phyloP scores from a whole-genome alignment of 1,139 yeast species.

The Saccharomycopsis crataegensis region DNA sequence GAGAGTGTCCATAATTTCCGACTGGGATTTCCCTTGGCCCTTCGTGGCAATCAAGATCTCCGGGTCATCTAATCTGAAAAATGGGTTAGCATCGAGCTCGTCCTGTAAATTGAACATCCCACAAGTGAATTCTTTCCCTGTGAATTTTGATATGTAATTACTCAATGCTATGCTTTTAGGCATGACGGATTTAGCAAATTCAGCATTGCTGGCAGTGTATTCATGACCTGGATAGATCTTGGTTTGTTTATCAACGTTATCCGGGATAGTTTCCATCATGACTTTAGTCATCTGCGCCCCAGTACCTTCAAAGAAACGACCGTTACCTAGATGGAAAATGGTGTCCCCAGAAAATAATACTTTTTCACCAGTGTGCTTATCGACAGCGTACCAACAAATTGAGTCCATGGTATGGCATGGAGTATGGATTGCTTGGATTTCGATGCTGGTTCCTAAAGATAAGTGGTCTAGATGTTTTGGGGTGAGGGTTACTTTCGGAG shows the following conservation, averaged over 20 bases:
- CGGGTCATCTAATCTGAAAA: slow-evolving; percentile 67
- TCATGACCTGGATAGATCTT: slow-evolving; percentile 91
- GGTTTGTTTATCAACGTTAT: slow-evolving; percentile 56
- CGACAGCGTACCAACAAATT: slow-evolving; percentile 74
- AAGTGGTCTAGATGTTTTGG: slow-evolving; percentile 61
- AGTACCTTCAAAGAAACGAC: slow-evolving; percentile 90
- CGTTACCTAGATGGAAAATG: slow-evolving; percentile 89
- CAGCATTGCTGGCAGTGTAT: slow-evolving; percentile 76
- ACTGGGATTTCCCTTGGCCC: slow-evolving; percentile 30
- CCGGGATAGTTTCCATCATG: slow-evolving; percentile 48
- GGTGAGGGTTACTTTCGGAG: slow-evolving; percentile 58
- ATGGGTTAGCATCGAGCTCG: slow-evolving; percentile 80
- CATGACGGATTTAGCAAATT: slow-evolving; percentile 64
- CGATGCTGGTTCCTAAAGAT: slow-evolving; percentile 52
- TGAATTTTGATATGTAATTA: slow-evolving; percentile 43
- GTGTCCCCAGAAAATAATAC: slow-evolving; percentile 96
- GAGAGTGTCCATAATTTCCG: slow-evolving; percentile 55
- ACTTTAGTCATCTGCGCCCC: slow-evolving; percentile 75
- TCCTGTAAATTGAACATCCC: slow-evolving; percentile 82
- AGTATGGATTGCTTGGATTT: slow-evolving; percentile 81
- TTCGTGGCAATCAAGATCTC: slow-evolving; percentile 43
- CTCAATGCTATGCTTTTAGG: slow-evolving; percentile 44
- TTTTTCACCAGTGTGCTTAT: slow-evolving; percentile 48
- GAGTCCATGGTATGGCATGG: slow-evolving; percentile 98
- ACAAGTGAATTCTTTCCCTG: slow-evolving; percentile 61